Base-by-base conservation (phyloP, 2,329 filamentous ascomycete species). In the Teratosphaeria pseudoeucalypti region DNA sequence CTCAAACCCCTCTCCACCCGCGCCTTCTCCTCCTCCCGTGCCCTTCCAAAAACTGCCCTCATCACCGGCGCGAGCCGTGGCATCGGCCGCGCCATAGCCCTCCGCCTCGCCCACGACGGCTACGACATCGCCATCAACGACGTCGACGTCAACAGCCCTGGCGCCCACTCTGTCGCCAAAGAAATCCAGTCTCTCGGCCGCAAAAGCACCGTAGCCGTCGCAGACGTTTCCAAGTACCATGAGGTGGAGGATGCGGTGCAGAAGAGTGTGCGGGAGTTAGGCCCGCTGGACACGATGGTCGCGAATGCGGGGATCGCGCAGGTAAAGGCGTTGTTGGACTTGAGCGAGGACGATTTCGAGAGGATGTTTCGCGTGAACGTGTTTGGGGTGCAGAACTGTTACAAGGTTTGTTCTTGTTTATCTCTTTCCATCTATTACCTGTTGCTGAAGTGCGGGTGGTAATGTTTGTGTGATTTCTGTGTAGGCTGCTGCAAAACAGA, bases 61-160 rank as follows among this genome's bases (percentile, higher is more conserved):
- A 70, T 74, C 11, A 74, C 72, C 16, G 72, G 72, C 34, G 71
- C 70, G 3, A 64, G 65, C 16, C 64, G 72, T n/a, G 72, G 72
- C 58, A 74, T 74, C 63, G 84, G 84, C 54, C 82, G 81, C 65
- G 79, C 82, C 23, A 85, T 86, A 57, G 85, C 84, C 19, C 73
- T 85, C 7, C 82, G 85, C 2, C 77, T 88, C 16, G 85, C 85
- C 6, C 73, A 77, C 26, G 85, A 88, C 62, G 85, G 85, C 58
- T 88, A 87, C 72, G 78, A 84, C 64, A 76, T 89, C 56, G 85
- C 83, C 66, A 75, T 88, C 63, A 87, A 86, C 68, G 85, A 88
- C 64, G 74, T 87, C 16, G 63, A 75, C 32, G 75, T 79, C 14
- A 82, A 85, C 63, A 71, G 78, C 56, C 64, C 76, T 3, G 78